phyloP scores from a whole-genome alignment of 257 asterid species.

The Nicotiana undulata region DNA sequence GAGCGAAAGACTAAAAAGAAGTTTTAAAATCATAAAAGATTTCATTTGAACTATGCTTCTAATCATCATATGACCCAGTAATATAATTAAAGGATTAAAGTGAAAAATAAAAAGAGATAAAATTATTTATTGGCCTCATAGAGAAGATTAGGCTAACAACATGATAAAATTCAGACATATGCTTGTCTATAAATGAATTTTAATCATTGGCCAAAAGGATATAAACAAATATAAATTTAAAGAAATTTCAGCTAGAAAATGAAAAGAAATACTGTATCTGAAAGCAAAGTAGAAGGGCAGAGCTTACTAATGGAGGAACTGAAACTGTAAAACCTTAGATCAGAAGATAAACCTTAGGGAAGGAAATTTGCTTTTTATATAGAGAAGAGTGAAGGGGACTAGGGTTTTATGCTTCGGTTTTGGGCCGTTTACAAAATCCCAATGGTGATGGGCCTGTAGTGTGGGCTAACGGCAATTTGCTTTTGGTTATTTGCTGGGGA shows the following conservation, averaged over 20 bases:
- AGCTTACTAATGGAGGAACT: background rate
- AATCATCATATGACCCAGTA: slow-evolving; percentile 16
- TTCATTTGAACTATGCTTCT: slow-evolving; percentile 28
- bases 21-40: slow-evolving; percentile 7
- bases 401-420: background rate
- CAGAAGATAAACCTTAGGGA: background rate
- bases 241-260: too few relatives aligned
- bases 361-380: background rate
- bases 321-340: background rate
- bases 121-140: slow-evolving; percentile 28
- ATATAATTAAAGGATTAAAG: background rate
- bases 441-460: background rate
- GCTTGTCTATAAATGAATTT: slow-evolving; percentile 25
- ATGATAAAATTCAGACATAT: slow-evolving; percentile 29
- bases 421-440: background rate
- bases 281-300: background rate
- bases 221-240: background rate
- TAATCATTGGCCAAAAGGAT: slow-evolving; percentile 25
- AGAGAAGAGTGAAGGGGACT: background rate
- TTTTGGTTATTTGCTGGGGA: background rate
- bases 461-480: background rate
- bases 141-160: slow-evolving; percentile 40
- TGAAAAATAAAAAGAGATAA: background rate
- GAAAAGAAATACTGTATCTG: too few relatives aligned
- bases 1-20: slow-evolving; percentile 24